phyloP scores from a whole-genome alignment of 805 yeast genomes.

The Candida dajiaensis region DNA sequence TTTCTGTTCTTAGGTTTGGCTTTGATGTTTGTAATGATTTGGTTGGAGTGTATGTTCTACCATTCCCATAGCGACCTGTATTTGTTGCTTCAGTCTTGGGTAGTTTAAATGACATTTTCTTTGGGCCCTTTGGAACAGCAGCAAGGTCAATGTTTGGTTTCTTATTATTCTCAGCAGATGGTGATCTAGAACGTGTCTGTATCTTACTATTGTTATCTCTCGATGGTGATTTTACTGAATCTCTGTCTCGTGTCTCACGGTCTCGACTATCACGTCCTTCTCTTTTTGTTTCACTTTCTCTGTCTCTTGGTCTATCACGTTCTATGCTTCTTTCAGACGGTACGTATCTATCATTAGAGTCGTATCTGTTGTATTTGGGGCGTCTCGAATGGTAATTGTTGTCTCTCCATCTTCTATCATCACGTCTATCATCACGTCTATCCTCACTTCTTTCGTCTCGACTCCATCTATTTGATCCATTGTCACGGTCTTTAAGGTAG shows the following conservation, averaged over 20 bases:
- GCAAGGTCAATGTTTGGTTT: not conserved
- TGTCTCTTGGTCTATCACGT: not conserved
- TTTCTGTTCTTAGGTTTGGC: not conserved
- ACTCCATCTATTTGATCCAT: not conserved
- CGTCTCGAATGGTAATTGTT: not conserved
- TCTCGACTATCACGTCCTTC: not conserved
- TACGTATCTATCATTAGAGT: not conserved
- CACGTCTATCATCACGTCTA: not conserved
- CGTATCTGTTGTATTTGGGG: not conserved
- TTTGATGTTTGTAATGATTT: not conserved
- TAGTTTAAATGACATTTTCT: conserved; percentile 14
- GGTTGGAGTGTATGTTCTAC: conserved; percentile 5
- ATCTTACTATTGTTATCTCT: not conserved
- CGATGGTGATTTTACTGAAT: not conserved
- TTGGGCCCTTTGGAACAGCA: conserved; percentile 9
- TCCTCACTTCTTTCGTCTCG: too few relatives aligned
- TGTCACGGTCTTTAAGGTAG: not conserved
- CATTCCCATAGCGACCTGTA: not conserved
- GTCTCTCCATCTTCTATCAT: not conserved
- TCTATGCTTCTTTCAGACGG: not conserved
- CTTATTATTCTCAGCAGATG: not conserved
- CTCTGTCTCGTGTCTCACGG: not conserved
- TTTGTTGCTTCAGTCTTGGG: conserved; percentile 7
- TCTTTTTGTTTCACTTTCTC: not conserved
- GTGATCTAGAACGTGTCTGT: conserved; percentile 4